Base-by-base conservation (phyloP, 805 yeast species). In the Ogataea nonfermentans region DNA sequence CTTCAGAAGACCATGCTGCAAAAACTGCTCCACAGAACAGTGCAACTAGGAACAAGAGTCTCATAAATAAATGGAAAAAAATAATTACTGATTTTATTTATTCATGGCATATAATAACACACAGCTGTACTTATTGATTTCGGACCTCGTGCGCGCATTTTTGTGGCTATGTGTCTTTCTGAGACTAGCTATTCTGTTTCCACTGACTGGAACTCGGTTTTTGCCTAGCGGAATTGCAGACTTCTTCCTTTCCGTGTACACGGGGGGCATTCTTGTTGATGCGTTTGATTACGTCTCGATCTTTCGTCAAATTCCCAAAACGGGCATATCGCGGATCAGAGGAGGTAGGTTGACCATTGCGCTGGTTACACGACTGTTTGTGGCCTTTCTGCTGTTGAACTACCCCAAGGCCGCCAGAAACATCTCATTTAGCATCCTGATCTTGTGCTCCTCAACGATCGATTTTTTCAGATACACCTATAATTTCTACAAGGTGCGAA, bases 161-260 rank as follows among this genome's bases (percentile, higher is more conserved):
- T 57, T 75, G 13, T 75, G 81, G 80, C 50, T 66, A 6, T 66
- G 76, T 43, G 73, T 77, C 43, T 63, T 60, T 37, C 50, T 67
- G 2, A 59, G 91, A 32, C 68, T 80, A 46, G 39, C 70, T 10
- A 60, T 80, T 1, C 61, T 83, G 22, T 61, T 77, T 31, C 85
- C 86, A 1, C 60, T 83, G 17, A 86, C 79, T n/a, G 84, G 87
- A 0, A 59, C 78, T 23, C 67, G 66, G 47, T 82, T 79, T 48
- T 57, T 82, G 14, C 84, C 88, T 1, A 87, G 82, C 6, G 89
- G 87, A 0, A 77, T 83, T 9, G 84, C 85, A 31, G 84, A 76
- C 48, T 82, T 79, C 60, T 74, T 79, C 36, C 24, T 60, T 4
- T 11, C 41, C 6, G 47, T 55, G 4, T 49, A 52, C 22, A 23